Conservation (phyloP, 139 green algal species). For the Chlorella sp. region DNA sequence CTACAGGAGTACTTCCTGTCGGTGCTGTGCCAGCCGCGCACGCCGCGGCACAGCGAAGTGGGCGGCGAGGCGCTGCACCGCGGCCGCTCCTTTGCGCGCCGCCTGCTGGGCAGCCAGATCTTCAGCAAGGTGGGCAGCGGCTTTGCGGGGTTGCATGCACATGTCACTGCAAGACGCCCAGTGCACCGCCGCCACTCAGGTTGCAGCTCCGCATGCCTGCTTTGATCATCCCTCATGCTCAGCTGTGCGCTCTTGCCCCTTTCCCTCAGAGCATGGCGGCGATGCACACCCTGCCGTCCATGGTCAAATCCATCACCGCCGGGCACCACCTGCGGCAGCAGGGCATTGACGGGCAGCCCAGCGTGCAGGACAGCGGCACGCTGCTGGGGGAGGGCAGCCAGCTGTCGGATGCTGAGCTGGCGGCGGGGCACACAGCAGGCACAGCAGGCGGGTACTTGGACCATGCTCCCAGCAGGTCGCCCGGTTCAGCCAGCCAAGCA, state of each 20-base stretch:
- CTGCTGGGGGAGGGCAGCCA: background rate
- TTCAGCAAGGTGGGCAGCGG: background rate
- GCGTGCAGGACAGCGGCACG: background rate
- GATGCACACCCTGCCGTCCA: constrained; percentile 12
- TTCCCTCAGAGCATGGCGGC: constrained; percentile 21
- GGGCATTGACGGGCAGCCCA: background rate
- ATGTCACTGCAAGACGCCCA: too few species aligned
- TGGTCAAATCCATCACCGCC: constrained; percentile 12
- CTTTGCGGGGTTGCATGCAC: background rate
- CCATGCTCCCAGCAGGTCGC: background rate
- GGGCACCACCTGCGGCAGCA: background rate
- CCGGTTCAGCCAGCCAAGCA: background rate
- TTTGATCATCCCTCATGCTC: too few species aligned
- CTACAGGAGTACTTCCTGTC: constrained; percentile 29
- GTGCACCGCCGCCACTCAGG: too few species aligned
- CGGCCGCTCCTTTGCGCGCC: constrained; percentile 8
- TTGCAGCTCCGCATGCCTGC: too few species aligned
- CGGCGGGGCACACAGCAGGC: background rate
- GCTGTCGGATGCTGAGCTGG: constrained; percentile 2
- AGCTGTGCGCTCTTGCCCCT: too few species aligned
- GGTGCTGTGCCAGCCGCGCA: constrained; percentile 12
- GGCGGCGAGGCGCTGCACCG: background rate
- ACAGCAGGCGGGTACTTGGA: background rate
- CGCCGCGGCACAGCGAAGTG: background rate
- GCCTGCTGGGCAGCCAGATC: background rate